Evolutionary conservation across 1,284 basidiomycete genomes (phyloP).

Genomic region (Albatrellus sp.): DNA sequence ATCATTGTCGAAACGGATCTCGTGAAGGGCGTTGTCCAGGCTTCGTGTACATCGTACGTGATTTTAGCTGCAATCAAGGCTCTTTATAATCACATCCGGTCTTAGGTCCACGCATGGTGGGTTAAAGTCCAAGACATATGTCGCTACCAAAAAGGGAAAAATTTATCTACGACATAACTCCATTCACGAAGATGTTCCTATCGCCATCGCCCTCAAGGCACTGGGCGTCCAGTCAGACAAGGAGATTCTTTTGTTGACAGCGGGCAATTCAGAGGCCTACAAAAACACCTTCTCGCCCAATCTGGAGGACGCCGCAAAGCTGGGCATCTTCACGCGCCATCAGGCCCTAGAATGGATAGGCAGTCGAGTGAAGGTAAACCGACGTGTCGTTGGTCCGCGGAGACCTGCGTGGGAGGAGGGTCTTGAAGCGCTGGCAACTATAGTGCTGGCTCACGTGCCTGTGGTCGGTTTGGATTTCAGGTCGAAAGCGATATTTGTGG

Average conservation of each 20-base stretch:
- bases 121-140: conserved; percentile 98
- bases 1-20: conserved; percentile 96
- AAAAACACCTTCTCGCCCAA: conserved; percentile 85
- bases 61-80: neutral
- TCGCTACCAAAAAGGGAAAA: conserved; percentile 86
- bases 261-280: conserved; percentile 87
- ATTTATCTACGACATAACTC: conserved; percentile 99
- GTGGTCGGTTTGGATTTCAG: conserved; percentile 87
- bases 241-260: conserved; percentile 91
- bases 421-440: conserved; percentile 90
- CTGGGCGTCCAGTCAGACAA: conserved; percentile 96
- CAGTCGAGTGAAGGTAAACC: conserved; percentile 80
- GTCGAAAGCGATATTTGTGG: conserved; percentile 94
- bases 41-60: conserved; percentile 91
- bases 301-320: conserved; percentile 86
- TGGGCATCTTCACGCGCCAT: conserved; percentile 85
- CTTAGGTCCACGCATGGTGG: conserved; percentile 89
- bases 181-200: conserved; percentile 94
- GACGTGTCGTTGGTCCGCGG: conserved; percentile 67
- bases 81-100: neutral
- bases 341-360: conserved; percentile 98
- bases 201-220: conserved; percentile 93
- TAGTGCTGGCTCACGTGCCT: conserved; percentile 94
- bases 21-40: conserved; percentile 87
- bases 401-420: conserved; percentile 91